These are phyloP conservation scores for Symmetrospora coprosmae DNA, from an alignment of 768 basidiomycete genomes.

Conservation along the genomic window DNA sequence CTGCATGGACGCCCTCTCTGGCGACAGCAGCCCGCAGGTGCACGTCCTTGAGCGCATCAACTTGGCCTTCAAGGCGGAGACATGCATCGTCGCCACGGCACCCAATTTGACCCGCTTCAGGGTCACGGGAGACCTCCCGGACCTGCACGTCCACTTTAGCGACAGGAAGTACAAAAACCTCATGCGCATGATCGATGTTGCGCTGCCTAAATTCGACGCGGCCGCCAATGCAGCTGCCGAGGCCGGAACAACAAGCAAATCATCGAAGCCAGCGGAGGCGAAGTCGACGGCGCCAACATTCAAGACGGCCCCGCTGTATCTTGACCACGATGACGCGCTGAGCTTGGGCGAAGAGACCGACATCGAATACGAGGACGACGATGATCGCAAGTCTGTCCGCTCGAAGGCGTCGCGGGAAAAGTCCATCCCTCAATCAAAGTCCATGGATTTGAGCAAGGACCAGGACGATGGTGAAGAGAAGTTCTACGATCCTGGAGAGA, in stretches of 20 bases:
- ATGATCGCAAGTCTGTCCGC: conserved; percentile 34
- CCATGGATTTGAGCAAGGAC: conserved; percentile 38
- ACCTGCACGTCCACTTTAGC: conserved; percentile 74
- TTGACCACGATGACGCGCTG: conserved; percentile 44
- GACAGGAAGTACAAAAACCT: conserved; percentile 80
- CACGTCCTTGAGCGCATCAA: conserved; percentile 86
- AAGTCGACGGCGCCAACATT: neutral
- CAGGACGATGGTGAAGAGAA: conserved; percentile 41
- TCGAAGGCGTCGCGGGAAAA: conserved; percentile 38
- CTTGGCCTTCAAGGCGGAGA: conserved; percentile 75
- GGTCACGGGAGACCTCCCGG: conserved; percentile 72
- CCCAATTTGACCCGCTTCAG: conserved; percentile 76
- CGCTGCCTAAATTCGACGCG: conserved; percentile 64
- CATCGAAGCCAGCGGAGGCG: conserved; percentile 46
- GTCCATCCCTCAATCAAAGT: conserved; percentile 41
- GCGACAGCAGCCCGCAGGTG: conserved; percentile 34
- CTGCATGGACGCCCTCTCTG: conserved; percentile 63
- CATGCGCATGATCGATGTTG: conserved; percentile 81
- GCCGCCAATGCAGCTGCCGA: conserved; percentile 33
- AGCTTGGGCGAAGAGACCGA: conserved; percentile 31
- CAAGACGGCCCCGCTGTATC: conserved; percentile 41
- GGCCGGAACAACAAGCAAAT: conserved; percentile 31
- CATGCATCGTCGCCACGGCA: conserved; percentile 75
- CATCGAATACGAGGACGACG: conserved; percentile 43
- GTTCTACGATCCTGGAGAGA: conserved; percentile 32